Conservation (phyloP, 2,329 filamentous ascomycete genomes). For the Cladorrhinum sp. region DNA sequence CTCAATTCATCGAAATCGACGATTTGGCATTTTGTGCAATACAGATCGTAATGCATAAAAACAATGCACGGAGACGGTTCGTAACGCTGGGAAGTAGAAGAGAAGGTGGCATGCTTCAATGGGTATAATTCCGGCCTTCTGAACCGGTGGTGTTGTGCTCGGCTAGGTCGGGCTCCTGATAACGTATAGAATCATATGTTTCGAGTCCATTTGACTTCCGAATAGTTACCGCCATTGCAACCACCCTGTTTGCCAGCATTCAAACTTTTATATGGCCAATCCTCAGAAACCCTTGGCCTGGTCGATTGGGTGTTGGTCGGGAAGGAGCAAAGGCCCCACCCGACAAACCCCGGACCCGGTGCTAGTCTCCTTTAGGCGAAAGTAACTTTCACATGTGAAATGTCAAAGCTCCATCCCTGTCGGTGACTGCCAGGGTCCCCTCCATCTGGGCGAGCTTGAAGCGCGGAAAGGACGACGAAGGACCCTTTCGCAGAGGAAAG, state of each 20-base stretch:
- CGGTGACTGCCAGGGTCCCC: background rate
- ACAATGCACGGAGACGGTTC: background rate
- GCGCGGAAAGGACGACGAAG: background rate
- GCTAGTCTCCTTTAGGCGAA: background rate
- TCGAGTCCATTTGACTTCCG: no score
- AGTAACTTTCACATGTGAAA: background rate
- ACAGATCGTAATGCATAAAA: no score
- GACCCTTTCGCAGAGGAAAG: background rate
- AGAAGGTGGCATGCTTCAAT: background rate
- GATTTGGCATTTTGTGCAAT: no score
- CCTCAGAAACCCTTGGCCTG: background rate
- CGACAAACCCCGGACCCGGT: background rate
- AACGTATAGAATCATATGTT: no score
- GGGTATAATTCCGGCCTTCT: no score
- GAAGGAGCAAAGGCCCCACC: background rate
- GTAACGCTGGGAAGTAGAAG: background rate
- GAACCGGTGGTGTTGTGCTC: no score
- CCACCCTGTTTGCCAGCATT: no score
- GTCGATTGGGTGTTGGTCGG: background rate
- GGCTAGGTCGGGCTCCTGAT: no score
- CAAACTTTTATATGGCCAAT: background rate
- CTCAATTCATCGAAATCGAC: no score
- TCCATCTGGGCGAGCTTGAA: background rate
- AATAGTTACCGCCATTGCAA: no score
- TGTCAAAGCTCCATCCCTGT: background rate